Percentiles rank a stretch among this genome's conserved stretches.
These are phyloP conservation scores for Inga laurina DNA, from an alignment of 306 rosid species.

Conservation along the genomic window DNA sequence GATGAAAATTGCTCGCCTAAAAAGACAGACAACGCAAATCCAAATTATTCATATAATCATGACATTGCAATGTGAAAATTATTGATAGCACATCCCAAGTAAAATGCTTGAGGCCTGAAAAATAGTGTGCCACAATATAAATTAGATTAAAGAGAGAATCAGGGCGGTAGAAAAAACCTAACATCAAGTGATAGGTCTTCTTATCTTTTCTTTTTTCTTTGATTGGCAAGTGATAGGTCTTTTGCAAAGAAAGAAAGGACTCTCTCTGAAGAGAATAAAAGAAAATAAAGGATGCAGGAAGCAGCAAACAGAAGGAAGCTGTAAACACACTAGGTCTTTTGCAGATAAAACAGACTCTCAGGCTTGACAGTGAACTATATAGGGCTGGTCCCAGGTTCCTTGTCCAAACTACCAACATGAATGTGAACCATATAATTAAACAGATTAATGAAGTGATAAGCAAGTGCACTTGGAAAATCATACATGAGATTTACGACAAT, in stretches of 20 bases:
- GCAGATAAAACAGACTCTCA: not conserved
- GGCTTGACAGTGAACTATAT: not conserved
- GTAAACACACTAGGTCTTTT: not conserved
- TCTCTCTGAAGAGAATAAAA: not conserved
- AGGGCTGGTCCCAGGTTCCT: not conserved
- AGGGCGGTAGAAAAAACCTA: not conserved
- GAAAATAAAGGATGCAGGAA: not conserved
- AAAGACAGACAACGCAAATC: not conserved
- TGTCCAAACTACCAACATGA: conserved; percentile 7
- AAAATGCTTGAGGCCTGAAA: not conserved
- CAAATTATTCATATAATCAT: not conserved
- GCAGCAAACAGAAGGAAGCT: not conserved
- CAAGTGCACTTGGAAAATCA: not conserved
- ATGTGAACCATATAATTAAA: conserved; percentile 13
- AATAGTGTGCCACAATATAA: not conserved
- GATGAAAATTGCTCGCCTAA: no score
- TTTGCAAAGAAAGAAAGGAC: not conserved
- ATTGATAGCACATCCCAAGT: not conserved
- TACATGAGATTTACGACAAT: not conserved
- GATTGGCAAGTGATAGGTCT: not conserved
- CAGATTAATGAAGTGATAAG: conserved; percentile 8
- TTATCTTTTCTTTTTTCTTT: not conserved
- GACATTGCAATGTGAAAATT: not conserved
- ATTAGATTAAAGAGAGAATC: not conserved
- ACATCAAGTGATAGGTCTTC: not conserved